Percentiles rank a stretch among this genome's conserved stretches.
Conservation (phyloP, 148 eudicot genomes). For the Heliamphora exappendiculata region DNA sequence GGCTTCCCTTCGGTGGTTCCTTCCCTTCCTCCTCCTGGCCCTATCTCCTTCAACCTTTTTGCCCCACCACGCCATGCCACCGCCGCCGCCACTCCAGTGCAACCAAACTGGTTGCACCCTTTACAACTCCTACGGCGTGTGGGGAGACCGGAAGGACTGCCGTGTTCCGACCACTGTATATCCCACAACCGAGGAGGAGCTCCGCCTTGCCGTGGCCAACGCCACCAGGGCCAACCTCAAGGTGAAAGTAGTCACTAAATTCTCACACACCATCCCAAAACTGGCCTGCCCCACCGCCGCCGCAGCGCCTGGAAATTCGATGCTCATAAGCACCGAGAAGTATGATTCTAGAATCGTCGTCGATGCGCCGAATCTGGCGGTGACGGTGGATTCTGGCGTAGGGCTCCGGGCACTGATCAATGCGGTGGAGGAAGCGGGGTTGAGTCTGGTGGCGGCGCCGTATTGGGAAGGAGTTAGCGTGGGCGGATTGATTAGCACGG, state of each 20-base stretch:
- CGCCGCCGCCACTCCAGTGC: constrained; percentile 52
- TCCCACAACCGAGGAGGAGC: constrained; percentile 58
- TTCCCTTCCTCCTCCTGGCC: neutral
- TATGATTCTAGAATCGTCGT: constrained; percentile 34
- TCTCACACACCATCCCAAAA: constrained; percentile 76
- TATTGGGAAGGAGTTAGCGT: constrained; percentile 85
- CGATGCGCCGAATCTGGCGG: constrained; percentile 24
- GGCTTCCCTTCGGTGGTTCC: constrained; percentile 4
- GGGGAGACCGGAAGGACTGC: constrained; percentile 64
- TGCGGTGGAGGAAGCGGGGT: constrained; percentile 36
- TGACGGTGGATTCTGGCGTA: constrained; percentile 67
- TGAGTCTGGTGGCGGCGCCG: constrained; percentile 70
- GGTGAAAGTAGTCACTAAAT: constrained; percentile 59
- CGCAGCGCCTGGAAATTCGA: constrained; percentile 12
- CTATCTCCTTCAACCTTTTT: neutral
- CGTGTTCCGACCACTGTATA: constrained; percentile 24
- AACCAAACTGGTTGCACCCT: constrained; percentile 41
- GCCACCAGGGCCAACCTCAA: constrained; percentile 40
- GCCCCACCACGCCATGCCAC: constrained; percentile 37
- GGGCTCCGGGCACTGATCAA: constrained; percentile 51
- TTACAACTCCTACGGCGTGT: constrained; percentile 57
- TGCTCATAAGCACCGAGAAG: constrained; percentile 55
- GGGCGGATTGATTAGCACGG: constrained; percentile 59
- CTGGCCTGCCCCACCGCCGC: constrained; percentile 45
- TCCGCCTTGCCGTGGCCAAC: constrained; percentile 44